Evolutionary conservation across 2,329 filamentous ascomycete genomes (phyloP), one percentile per base, ranked within the genome.

Genomic region (Pestalotiopsis sp.): DNA sequence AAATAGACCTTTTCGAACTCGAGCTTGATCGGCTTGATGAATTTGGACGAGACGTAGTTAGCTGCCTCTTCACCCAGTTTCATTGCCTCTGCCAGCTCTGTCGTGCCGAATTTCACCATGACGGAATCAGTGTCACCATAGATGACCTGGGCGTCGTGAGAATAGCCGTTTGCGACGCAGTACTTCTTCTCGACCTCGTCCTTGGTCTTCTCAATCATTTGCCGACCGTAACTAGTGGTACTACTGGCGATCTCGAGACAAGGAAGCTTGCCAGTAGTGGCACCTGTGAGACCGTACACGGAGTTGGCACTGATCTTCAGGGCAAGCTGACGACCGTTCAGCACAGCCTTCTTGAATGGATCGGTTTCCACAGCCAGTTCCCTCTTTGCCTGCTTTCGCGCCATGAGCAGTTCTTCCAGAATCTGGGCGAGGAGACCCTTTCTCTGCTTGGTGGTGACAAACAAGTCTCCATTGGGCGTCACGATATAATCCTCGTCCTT

Each of bases 1-100:
- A 93, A 99, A 82, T 99, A 99, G 1, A 99, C 95, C 82, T 99
- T 99, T 80, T 99, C 96, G 81, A 99, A 99, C 80, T 99, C 96
- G 39, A 99, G 89, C 83, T 98, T 99, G 86, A 99, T 99, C 3
- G 96, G 96, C 77, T 96, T 97, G 79, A 95, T 85, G 78, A 99
- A 99, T 79, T 98, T 97, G 60, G 88, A 88, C 4, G 96, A 98
- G 56, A 99, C 96, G 74, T 86, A 97, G 23, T 91, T 86, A 0
- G 96, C 93, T 12, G 96, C 96, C 79, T 99, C 95, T 77, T 97
- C 88, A n/a, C 96, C 96, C 27, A 99, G 85, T 76, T 92, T 94
- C 96, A 99, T 99, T 25, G 94, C 92, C 72, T 96, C 93, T 5
- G 89, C 87, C 20, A 99, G 85, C 72, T 98, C 94, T 57, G 90